Evolutionary conservation across 208 protist species (phyloP).

Genomic region (Acanthamoeba healyi): DNA sequence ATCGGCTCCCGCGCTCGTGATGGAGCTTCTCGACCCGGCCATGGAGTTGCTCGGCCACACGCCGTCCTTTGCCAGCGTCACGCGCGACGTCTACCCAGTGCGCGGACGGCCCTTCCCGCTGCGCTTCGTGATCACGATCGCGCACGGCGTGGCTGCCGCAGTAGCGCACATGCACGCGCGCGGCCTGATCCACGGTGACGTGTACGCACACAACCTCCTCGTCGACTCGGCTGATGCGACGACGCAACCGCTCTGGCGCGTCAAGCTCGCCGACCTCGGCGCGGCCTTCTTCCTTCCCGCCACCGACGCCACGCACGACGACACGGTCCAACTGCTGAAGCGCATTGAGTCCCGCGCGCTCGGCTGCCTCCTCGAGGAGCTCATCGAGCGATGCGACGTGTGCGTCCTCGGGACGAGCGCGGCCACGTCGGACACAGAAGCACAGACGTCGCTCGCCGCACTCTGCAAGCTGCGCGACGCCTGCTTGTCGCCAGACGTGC

Average conservation of each 20-base stretch:
- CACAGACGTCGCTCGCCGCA: not conserved
- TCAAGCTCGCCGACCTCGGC: constrained; percentile 9
- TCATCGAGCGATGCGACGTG: not conserved
- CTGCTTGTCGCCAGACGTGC: not conserved
- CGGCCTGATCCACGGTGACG: not conserved
- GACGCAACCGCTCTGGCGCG: not conserved
- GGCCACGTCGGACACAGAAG: not conserved
- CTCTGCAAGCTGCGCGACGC: constrained; percentile 1
- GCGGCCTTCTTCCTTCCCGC: not conserved
- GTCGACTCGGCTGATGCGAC: not conserved
- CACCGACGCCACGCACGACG: not conserved
- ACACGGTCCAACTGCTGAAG: not conserved
- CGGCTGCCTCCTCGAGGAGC: constrained; percentile 10
- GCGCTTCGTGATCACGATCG: not conserved
- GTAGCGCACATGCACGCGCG: constrained; percentile 13
- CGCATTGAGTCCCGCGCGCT: constrained; percentile 30
- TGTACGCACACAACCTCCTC: constrained; percentile 33
- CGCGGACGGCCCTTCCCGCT: not conserved
- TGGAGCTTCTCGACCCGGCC: constrained; percentile 7
- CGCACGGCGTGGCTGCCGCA: not conserved
- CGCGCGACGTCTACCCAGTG: not conserved
- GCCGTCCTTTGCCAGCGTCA: constrained; percentile 12
- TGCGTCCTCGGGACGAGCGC: not conserved
- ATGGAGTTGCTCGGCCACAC: not conserved
- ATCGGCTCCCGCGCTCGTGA: not conserved